Base-by-base conservation (phyloP, 2,329 filamentous ascomycete genomes). In the Fusarium sp. region DNA sequence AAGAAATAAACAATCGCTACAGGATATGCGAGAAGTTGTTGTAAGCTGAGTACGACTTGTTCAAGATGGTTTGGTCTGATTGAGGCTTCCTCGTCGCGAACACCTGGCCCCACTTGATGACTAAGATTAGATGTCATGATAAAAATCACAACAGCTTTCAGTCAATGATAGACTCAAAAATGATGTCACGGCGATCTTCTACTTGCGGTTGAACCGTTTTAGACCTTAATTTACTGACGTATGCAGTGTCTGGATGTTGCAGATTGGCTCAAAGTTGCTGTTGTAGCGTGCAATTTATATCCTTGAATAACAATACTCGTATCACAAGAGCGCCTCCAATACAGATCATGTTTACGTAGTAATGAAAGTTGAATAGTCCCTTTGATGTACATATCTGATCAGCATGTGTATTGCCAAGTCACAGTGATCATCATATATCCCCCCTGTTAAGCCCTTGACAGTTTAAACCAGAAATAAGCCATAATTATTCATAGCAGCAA, bases 401-500 rank as follows among this genome's bases (percentile, higher is more conserved):
- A 46, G 46, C 43, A 40, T 52, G 40, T 60, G 38, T n/a, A 30
- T 25, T 40, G 18, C 32, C 38, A 49, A 62, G 40, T 49, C 49
- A 59, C 33, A 54, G 13, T 47, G 37, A 69, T 47, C 33, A 49
- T 46, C 30, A 25, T 12, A 53, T 59, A 37, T 66, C n/a, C 30
- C n/a, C 30, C 21, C 47, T 40, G 49, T 32, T 49, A 5, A 25
- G 59, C 38, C 46, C 40, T 50, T 50, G 38, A 42, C 37, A 37
- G 23, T 50, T 67, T 61, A 60, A 70, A 47, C 67, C 53, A 64
- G 43, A 71, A 64, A 56, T 35, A 64, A 56, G 49, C 72, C 71
- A 72, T 66, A 65, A 74, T 73, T 74, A 73, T 68, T 72, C 71
- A 59, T 74, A 64, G 47, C 54, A 60, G 46, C 44, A 61, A 68